These are phyloP conservation scores for Starmerella sirachaensis DNA, from an alignment of 805 yeast genomes.

Conservation along the genomic window DNA sequence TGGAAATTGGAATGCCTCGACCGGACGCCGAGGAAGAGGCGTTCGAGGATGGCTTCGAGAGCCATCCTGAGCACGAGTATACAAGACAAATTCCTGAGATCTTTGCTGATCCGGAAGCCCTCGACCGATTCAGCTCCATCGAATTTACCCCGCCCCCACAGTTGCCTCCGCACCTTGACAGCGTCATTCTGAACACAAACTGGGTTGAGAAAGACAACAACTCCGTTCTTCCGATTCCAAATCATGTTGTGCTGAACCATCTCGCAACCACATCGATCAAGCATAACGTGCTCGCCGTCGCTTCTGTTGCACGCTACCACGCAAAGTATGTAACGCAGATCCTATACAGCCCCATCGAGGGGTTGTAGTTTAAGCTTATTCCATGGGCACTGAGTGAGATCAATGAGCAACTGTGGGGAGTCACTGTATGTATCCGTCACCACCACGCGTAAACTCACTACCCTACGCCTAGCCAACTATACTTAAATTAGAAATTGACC, in stretches of 20 bases:
- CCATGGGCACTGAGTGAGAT: too few relatives aligned
- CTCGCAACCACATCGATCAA: slow-evolving; percentile 91
- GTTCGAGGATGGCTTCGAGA: slow-evolving; percentile 10
- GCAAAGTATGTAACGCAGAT: slow-evolving; percentile 87
- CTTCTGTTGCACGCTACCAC: slow-evolving; percentile 81
- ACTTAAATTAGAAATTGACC: too few relatives aligned
- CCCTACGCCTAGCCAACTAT: too few relatives aligned
- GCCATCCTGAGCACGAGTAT: slow-evolving; percentile 37
- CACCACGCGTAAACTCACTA: too few relatives aligned
- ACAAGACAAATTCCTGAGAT: slow-evolving; percentile 33
- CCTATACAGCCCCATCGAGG: slow-evolving; percentile 71
- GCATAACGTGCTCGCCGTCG: slow-evolving; percentile 87
- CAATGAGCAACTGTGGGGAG: too few relatives aligned
- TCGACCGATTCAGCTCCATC: slow-evolving; percentile 30
- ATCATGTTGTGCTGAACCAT: slow-evolving; percentile 88
- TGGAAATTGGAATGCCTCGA: slow-evolving; percentile 30
- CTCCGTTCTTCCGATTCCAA: slow-evolving; percentile 86
- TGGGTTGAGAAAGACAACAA: slow-evolving; percentile 71
- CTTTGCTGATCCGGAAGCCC: slow-evolving; percentile 35
- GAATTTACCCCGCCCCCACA: slow-evolving; percentile 77
- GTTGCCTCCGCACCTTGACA: slow-evolving; percentile 91
- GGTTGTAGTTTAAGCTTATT: too few relatives aligned
- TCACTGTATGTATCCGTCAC: too few relatives aligned
- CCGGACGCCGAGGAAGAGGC: slow-evolving; percentile 8
- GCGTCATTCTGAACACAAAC: slow-evolving; percentile 68